These are phyloP conservation scores for Huiozyma sinensis DNA, from an alignment of 805 yeast species.

Conservation along the genomic window DNA sequence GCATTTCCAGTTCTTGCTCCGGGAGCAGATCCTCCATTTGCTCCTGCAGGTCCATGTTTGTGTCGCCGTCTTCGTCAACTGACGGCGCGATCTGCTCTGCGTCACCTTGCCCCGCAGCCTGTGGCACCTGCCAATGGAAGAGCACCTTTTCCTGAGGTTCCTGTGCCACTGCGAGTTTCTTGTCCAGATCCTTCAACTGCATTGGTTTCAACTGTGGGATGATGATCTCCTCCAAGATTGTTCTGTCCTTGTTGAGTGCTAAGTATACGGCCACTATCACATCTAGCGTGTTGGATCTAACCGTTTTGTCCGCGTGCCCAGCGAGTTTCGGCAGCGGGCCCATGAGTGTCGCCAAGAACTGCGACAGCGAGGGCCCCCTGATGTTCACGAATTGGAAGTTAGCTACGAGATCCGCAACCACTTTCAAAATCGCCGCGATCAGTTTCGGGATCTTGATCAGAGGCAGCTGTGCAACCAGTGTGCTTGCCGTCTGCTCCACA, in stretches of 20 bases:
- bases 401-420: slow-evolving; percentile 44
- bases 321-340: slow-evolving; percentile 64
- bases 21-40: slow-evolving; percentile 62
- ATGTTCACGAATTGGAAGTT: slow-evolving; percentile 17
- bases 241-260: slow-evolving; percentile 51
- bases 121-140: slow-evolving; percentile 11
- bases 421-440: slow-evolving; percentile 54
- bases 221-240: slow-evolving; percentile 43
- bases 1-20: slow-evolving; percentile 30
- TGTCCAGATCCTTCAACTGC: slow-evolving; percentile 74
- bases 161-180: slow-evolving; percentile 40
- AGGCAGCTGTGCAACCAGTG: slow-evolving; percentile 54
- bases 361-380: not conserved
- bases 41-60: slow-evolving; percentile 41
- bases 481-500: slow-evolving; percentile 34
- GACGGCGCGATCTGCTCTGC: not conserved
- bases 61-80: slow-evolving; percentile 21
- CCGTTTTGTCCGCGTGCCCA: slow-evolving; percentile 77
- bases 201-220: slow-evolving; percentile 76
- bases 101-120: not conserved
- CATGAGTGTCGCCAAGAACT: slow-evolving; percentile 26
- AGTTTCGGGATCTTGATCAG: slow-evolving; percentile 63
- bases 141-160: not conserved
- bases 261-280: slow-evolving; percentile 59
- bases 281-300: slow-evolving; percentile 65